Conservation (phyloP, 192 early-diverging fungal genomes). For the Spizellomyces sp. region DNA sequence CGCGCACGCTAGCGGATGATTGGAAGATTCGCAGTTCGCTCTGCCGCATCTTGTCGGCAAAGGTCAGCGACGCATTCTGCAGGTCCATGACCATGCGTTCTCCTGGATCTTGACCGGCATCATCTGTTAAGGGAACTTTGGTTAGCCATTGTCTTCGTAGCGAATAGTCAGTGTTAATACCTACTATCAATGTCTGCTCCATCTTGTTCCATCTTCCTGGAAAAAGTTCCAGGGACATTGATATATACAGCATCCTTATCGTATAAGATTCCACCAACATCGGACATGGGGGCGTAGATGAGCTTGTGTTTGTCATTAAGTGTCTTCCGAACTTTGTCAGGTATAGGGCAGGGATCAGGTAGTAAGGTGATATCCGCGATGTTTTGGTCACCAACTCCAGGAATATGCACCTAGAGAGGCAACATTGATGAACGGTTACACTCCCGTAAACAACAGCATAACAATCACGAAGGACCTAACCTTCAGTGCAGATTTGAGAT, state of each 20-base stretch:
- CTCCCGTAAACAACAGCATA: not conserved
- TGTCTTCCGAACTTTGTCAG: slow-evolving; percentile 87
- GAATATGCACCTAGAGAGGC: slow-evolving; percentile 80
- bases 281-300: slow-evolving; percentile 97
- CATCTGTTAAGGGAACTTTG: too few species aligned
- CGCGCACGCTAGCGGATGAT: slow-evolving; percentile 59
- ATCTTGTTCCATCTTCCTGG: slow-evolving; percentile 56
- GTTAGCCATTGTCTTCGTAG: too few species aligned
- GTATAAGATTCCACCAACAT: slow-evolving; percentile 97
- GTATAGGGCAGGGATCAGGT: slow-evolving; percentile 95
- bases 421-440: not conserved
- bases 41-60: slow-evolving; percentile 68
- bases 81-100: slow-evolving; percentile 92
- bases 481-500: slow-evolving; percentile 82
- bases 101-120: slow-evolving; percentile 57
- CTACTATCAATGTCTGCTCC: slow-evolving; percentile 26
- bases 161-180: too few species aligned
- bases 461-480: slow-evolving; percentile 28
- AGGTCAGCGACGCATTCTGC: slow-evolving; percentile 78
- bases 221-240: slow-evolving; percentile 86
- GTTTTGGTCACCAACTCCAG: slow-evolving; percentile 88
- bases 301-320: slow-evolving; percentile 94
- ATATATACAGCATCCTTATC: slow-evolving; percentile 99
- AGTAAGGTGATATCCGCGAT: slow-evolving; percentile 76
- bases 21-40: slow-evolving; percentile 74